phyloP scores from a whole-genome alignment of 257 asterid genomes.

The Echium plantagineum region DNA sequence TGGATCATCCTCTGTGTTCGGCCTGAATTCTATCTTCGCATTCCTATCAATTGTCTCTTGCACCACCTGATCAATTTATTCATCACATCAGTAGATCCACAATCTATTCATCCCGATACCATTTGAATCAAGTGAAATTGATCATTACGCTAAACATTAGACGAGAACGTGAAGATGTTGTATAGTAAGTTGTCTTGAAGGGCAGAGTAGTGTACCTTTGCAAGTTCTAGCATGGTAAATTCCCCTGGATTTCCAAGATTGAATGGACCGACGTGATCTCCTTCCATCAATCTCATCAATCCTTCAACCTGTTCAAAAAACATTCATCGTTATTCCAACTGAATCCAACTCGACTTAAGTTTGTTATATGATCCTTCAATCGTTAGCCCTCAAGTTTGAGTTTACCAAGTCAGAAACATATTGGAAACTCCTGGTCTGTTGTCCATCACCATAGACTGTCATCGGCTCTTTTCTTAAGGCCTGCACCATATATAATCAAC shows the following conservation, averaged over 20 bases:
- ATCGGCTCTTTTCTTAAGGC: constrained; percentile 76
- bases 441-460: constrained; percentile 90
- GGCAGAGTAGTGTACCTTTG: constrained; percentile 35
- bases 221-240: constrained; percentile 90
- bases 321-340: neutral
- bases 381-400: no score
- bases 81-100: neutral
- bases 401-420: constrained; percentile 81
- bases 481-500: constrained; percentile 23
- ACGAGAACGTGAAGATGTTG: no score
- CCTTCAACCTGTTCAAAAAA: constrained; percentile 54
- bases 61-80: constrained; percentile 39
- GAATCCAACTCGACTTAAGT: neutral
- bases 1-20: constrained; percentile 81
- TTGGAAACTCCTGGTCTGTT: constrained; percentile 93
- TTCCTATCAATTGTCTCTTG: constrained; percentile 68
- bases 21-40: constrained; percentile 63
- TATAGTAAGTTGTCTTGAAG: neutral
- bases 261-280: constrained; percentile 78
- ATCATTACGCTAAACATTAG: no score
- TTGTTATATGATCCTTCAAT: no score
- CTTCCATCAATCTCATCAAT: constrained; percentile 71
- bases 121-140: no score
- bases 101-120: no score
- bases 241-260: constrained; percentile 85